phyloP scores from a whole-genome alignment of 1,284 basidiomycete genomes.

The Ceratobasidium sp. region DNA sequence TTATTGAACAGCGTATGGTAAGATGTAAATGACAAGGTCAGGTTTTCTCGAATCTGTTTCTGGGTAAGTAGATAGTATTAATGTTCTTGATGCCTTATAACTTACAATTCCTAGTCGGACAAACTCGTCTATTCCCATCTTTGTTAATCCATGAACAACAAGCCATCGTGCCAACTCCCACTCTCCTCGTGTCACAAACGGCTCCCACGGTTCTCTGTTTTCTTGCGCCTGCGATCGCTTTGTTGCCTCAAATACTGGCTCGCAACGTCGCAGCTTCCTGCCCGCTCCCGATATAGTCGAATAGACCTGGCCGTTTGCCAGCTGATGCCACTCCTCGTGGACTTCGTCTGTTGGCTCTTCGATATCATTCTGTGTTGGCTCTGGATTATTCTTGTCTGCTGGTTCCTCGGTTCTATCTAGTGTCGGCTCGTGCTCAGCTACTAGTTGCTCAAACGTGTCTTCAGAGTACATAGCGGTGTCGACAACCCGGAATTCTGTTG shows the following conservation, averaged over 20 bases:
- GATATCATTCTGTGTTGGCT: no score
- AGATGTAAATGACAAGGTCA: conserved; percentile 45
- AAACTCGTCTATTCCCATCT: conserved; percentile 34
- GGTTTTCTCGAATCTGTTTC: conserved; percentile 45
- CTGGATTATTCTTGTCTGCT: not conserved
- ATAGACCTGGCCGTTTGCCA: not conserved
- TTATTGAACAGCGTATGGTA: conserved; percentile 46
- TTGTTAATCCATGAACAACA: conserved; percentile 20
- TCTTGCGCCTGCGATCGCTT: not conserved
- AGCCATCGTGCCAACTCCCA: conserved; percentile 43
- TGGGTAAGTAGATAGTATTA: no score
- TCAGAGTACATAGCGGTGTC: not conserved
- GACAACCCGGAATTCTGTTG: not conserved
- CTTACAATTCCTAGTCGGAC: conserved; percentile 38
- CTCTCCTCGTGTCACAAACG: conserved; percentile 37
- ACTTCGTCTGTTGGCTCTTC: not conserved
- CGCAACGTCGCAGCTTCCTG: not conserved
- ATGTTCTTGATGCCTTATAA: no score
- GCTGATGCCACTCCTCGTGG: not conserved
- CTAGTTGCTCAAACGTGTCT: not conserved
- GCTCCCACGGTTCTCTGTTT: conserved; percentile 15
- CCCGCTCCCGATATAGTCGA: not conserved
- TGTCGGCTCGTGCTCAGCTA: not conserved
- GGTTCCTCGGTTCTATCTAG: not conserved
- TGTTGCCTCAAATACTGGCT: not conserved